Base-by-base conservation (phyloP, 2,329 filamentous ascomycete genomes). In the Dichotomopilus funicola region DNA sequence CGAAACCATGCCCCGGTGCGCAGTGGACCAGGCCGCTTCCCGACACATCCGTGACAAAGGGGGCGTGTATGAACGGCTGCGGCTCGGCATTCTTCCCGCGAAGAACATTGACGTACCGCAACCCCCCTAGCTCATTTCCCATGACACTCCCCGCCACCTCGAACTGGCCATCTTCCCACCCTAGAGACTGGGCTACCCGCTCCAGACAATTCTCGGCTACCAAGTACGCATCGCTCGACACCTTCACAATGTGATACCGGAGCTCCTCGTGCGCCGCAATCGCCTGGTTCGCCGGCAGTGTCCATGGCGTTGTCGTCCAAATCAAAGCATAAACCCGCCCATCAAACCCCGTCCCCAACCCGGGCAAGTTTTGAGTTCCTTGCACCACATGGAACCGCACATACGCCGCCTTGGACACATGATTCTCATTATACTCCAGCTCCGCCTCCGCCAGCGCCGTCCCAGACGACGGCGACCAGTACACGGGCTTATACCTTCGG, bases 221-320 rank as follows among this genome's bases (percentile, higher is more conserved):
- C 3, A 97, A 70, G 2, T 92, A 74, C 13, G 83, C 82, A 61
- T 84, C 76, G 0, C 68, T 68, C 0, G 75, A 75, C 1, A 80
- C 75, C 53, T 78, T 74, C 40, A 95, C 74, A 19, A 95, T 71
- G 4, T 78, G 77, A 68, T 97, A 99, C 44, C 83, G 75, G 58
- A 97, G 72, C 41, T 88, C 83, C 6, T 81, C 75, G 64, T 90
- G 84, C 38, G 97, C 79, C 2, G 90, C 91, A 68, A 99, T 91
- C 0, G 89, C 91, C 67, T 83, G 84, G 68, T 99, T 99, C 1
- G 92, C 91, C 0, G 94, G 92, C 5, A 99, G 75, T 0, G 94
- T 99, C 94, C 94, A 99, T 0, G 94, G 94, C 0, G 94, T 99
- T 0, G 94, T 99, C 1, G 94, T 99, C 94, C 94, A 99, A 51